Evolutionary conservation across 495 filamentous ascomycete genomes (phyloP), one percentile per base, ranked within the genome.

Genomic region (Thermothielavioides terrestris): DNA sequence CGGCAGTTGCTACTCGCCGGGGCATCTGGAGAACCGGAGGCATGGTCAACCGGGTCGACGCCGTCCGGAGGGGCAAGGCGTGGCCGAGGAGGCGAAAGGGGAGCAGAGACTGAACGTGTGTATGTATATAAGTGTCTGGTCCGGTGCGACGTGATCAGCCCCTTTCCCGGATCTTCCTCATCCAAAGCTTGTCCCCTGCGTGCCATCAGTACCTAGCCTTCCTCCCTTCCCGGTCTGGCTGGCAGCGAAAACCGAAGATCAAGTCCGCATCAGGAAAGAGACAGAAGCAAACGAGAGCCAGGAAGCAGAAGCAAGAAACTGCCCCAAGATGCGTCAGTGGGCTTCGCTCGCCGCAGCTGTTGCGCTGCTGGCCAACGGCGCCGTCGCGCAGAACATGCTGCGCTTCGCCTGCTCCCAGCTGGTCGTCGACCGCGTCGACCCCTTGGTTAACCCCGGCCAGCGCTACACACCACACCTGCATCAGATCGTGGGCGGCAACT

Each of bases 401-500:
- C 74, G 75, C 42, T 78, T 78, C 55, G 73, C 75, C 23, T 78
- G 75, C 68, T 77, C 74, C 27, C 74, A 78, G 61, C 63, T 78
- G 18, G 75, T 78, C 42, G 73, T 77, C 49, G 73, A 76, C 61
- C 72, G 73, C 50, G 63, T 71, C 62, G 73, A 75, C 56, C 73
- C 73, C 43, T 51, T 76, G 27, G 73, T 76, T 50, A 74, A 76
- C 67, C 73, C 73, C 6, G 73, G 72, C 58, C 49, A 67, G 58
- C 63, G 51, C 46, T 75, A 73, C 66, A 73, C 70, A 11, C 71
- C 73, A 25, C 73, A 76, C 61, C 65, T 76, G 46, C 73, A 76
- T 60, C 73, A 76, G 62, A 68, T 76, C 44, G 72, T 76, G 48
- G 73, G 72, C 53, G 71, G 75, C 52, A 86, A 81, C 68, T 83